Base-by-base conservation (phyloP, 2,329 filamentous ascomycete genomes). In the Aspergillus aculeatus region DNA sequence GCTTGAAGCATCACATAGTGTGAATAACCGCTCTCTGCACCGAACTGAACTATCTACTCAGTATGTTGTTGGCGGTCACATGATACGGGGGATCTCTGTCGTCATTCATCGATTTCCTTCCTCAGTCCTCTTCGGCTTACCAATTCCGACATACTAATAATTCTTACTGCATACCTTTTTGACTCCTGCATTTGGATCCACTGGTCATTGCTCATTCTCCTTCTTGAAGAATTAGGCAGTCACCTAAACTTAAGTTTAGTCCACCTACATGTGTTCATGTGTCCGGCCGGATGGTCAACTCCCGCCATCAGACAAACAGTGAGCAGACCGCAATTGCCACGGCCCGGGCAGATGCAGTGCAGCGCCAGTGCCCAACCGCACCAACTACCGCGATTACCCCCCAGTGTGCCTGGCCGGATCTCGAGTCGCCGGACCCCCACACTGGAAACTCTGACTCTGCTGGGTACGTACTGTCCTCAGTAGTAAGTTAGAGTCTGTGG, bases 271-370 rank as follows among this genome's bases (percentile, higher is more conserved):
- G 23, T 23, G 23, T 23, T 23, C 23, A 23, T 23, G 23, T 23
- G 4, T 23, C 23, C 23, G 23, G n/a, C 54, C 59, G 59, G 59
- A 56, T 48, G 41, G 19, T 29, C 48, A 23, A 32, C 24, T 61
- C 50, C 59, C 52, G 59, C 57, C 60, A 62, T 62, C 60, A 61
- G 55, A 49, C 51, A 51, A 58, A n/a, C 26, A 10, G 53, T 60
- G 57, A 57, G 29, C 50, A 56, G 53, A 55, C 53, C 53, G 21
- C 23, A 55, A 55, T 19, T 55, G 19, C 53, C 38, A 24, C 53
- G 53, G 53, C 23, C 53, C 50, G 57, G 41, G 49, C 52, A 35
- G 21, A 47, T 51, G 49, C 44, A 51, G 50, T 56, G 38, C 32
- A 24, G 47, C 53, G 47, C 32, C 51, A 57, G 32, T 47, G 35